Evolutionary conservation across 2,329 filamentous ascomycete species (phyloP).

Genomic region (Macrophomina pseudophaseolina): DNA sequence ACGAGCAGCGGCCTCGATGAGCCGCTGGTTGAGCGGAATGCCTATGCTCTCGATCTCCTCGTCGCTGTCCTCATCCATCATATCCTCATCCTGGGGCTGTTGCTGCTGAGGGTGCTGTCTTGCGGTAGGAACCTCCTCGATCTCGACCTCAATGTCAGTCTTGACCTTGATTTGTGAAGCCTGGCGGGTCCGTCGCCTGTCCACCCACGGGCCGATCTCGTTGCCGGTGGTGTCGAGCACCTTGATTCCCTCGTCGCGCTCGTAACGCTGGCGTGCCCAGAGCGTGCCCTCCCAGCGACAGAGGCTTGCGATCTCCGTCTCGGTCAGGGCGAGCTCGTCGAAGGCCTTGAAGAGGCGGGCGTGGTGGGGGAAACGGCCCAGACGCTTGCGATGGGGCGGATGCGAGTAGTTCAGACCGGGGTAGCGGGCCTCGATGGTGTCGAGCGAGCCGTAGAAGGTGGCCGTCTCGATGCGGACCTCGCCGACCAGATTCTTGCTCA

Average conservation of each 20-base stretch:
- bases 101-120: conserved; percentile 32
- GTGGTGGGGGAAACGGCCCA: conserved; percentile 78
- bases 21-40: conserved; percentile 63
- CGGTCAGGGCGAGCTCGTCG: conserved; percentile 70
- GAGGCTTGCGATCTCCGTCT: conserved; percentile 70
- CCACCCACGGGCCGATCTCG: conserved; percentile 67
- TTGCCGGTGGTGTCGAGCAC: conserved; percentile 76
- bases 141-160: conserved; percentile 49
- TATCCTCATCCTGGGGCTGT: conserved; percentile 34
- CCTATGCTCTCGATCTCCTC: conserved; percentile 65
- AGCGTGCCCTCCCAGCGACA: conserved; percentile 84
- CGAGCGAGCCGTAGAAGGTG: conserved; percentile 78
- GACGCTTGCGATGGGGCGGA: conserved; percentile 74
- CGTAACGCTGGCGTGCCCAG: conserved; percentile 81
- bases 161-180: conserved; percentile 46
- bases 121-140: conserved; percentile 32
- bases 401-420: conserved; percentile 80
- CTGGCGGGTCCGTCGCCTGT: conserved; percentile 35
- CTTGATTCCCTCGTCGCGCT: conserved; percentile 72
- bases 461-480: conserved; percentile 81
- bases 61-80: conserved; percentile 44
- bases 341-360: conserved; percentile 77
- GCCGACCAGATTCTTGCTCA: conserved; percentile 72
- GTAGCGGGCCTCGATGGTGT: conserved; percentile 80
- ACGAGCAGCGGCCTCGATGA: conserved; percentile 67